Base-by-base conservation (phyloP, 2,329 filamentous ascomycete species). In the Juglanconis oblonga region DNA sequence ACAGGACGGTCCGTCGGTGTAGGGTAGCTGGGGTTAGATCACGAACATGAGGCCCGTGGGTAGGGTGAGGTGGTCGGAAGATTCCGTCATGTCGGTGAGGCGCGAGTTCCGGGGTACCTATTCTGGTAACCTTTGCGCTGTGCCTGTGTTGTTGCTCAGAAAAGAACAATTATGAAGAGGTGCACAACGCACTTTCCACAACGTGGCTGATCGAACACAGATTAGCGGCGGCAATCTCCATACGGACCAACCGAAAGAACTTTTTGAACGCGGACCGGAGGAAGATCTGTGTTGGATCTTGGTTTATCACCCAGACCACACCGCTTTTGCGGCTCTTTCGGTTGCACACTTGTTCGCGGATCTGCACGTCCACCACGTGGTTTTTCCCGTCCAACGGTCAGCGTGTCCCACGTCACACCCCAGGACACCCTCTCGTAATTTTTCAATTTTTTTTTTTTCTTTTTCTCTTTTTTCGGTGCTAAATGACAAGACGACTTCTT, bases 341-440 rank as follows among this genome's bases (percentile, higher is more conserved):
- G 29, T 10, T 33, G 42, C 53, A 49, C 53, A 51, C 45, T 36
- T 35, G 29, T 57, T 45, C 36, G 47, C 17, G 29, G 45, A 57
- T 52, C 55, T 45, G 55, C 55, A 52, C 38, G 55, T 14, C 31
- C 55, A 57, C 51, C 55, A 57, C 55, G 55, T 57, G 55, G 55
- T 44, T 57, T 31, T 45, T 40, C 35, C 54, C 38, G 33, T 35
- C 54, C 14, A 51, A 50, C 54, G 47, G 45, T 50, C 54, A 51
- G 47, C 36, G 29, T 56, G 45, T 40, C 24, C 54, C 54, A 50
- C 47, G 54, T 42, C 24, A 24, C 24, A 51, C 35, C 45, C 54
- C 47, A 50, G 47, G 17, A 38, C 11, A 24, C 24, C 24, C 24
- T 24, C 24, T 24, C 17, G 14, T 48, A 3, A 14, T 36, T 38